phyloP scores from a whole-genome alignment of 2,329 filamentous ascomycete species.

The Gremmenia infestans region DNA sequence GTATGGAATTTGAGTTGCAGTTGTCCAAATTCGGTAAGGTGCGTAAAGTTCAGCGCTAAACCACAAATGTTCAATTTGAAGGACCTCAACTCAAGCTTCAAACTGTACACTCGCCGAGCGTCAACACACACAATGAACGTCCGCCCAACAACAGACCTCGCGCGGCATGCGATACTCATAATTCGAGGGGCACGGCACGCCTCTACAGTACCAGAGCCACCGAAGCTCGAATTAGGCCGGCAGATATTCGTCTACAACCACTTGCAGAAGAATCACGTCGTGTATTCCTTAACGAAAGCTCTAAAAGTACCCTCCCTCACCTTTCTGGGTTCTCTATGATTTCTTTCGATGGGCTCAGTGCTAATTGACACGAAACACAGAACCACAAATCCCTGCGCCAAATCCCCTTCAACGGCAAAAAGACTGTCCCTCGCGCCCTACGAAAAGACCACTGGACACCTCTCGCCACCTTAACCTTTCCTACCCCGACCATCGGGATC shows the following conservation, averaged over 20 bases:
- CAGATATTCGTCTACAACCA: conserved; percentile 37
- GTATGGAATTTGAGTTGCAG: too few species aligned
- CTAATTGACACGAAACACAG: conserved; percentile 20
- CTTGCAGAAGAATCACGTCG: conserved; percentile 35
- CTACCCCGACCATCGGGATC: conserved; percentile 48
- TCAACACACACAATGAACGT: conserved; percentile 16
- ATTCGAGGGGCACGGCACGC: conserved; percentile 10
- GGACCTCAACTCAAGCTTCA: too few species aligned
- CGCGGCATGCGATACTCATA: conserved; percentile 7
- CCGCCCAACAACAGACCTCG: conserved; percentile 8
- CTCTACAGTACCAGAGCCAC: conserved; percentile 4
- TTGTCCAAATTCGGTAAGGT: too few species aligned
- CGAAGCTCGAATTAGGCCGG: conserved; percentile 28
- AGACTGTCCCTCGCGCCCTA: conserved; percentile 56
- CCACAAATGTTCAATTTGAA: background rate
- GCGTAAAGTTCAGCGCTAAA: background rate
- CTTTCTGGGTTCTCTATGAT: background rate
- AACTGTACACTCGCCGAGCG: background rate
- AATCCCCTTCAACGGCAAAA: conserved; percentile 63
- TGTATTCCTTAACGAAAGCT: conserved; percentile 35
- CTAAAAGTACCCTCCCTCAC: conserved; percentile 28
- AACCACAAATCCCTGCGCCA: conserved; percentile 48
- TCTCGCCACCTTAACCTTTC: conserved; percentile 56
- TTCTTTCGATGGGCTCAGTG: background rate
- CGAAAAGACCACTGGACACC: conserved; percentile 65